These are phyloP conservation scores for Globisporangium nodosum DNA, from an alignment of 352 stramenopile species.

Conservation along the genomic window DNA sequence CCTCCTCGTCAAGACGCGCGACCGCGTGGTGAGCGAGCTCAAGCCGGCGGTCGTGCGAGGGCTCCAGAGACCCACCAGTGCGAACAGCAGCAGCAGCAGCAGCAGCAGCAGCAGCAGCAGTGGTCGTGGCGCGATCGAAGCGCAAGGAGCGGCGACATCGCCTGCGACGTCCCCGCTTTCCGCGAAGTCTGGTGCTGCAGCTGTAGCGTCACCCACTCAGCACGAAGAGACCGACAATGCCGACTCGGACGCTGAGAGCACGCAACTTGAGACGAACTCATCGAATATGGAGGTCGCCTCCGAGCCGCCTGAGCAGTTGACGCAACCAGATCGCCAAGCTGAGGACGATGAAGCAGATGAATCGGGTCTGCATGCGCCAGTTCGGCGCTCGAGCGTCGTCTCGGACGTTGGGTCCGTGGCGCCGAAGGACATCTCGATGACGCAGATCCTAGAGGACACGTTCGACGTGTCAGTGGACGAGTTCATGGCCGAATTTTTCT, in stretches of 20 bases:
- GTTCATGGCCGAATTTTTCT: slow-evolving; percentile 68
- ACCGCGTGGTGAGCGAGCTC: slow-evolving; percentile 30
- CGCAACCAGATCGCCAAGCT: background rate
- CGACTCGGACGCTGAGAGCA: slow-evolving; percentile 2
- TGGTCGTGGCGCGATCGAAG: background rate
- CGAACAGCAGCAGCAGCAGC: background rate
- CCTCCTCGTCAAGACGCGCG: slow-evolving; percentile 59
- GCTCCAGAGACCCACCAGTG: background rate
- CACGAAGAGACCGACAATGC: slow-evolving; percentile 7
- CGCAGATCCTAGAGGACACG: slow-evolving; percentile 45
- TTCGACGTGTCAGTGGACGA: slow-evolving; percentile 59
- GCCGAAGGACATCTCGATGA: slow-evolving; percentile 75
- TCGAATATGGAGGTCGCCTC: background rate
- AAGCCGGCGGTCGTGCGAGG: slow-evolving; percentile 3
- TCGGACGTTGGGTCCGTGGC: slow-evolving; percentile 55
- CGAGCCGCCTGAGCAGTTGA: background rate
- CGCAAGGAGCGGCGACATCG: background rate
- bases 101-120: background rate
- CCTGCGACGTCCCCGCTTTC: background rate
- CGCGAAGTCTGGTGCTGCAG: background rate
- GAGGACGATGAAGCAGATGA: background rate
- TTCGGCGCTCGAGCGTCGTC: slow-evolving; percentile 35
- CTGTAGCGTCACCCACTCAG: background rate
- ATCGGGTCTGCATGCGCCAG: slow-evolving; percentile 1
- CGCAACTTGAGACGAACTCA: background rate